Base-by-base conservation (phyloP, 441 rosid species). In the Populus hybrid region DNA sequence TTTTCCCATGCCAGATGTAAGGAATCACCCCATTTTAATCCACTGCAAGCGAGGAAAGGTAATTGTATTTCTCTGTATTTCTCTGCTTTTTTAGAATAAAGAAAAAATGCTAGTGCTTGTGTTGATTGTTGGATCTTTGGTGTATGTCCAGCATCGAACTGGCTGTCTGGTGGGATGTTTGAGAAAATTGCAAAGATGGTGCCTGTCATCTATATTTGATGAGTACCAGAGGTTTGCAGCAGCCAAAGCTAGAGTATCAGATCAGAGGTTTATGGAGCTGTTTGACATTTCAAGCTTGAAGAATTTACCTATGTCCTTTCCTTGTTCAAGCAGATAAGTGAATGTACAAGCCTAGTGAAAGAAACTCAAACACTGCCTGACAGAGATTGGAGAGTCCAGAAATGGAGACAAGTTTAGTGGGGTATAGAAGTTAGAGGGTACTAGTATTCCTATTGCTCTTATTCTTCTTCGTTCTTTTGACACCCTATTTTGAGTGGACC, bases 11-110 rank as follows among this genome's bases (percentile, higher is more conserved):
- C 21, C 86, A 94, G 98, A 94, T 88, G 97, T 88, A 75, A 90
- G 92, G 80, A 93, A 94, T 69, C 97, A 90, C 82, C 98, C 97
- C 11, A 75, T 94, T 81, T 83, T 94, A 78, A 93, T 94, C 79
- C 98, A 94, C 71, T 94, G 97, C 89, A 91, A 93, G 72, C 89
- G 90, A 0, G 98, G 98, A 61, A 94, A 94, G 97, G 98, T 93
- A 88, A 23, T 69, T 30, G 32, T 30, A 30, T 30, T 30, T 67
- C 24, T 35, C 61, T 9, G 11, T 30, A 30, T 30, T 30, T 67
- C 24, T 35, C 61, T 9, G 11, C 53, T 38, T 4, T 20, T 36
- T 14, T 16, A 16, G 57, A 8, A 67, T 3, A 21, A 23, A 67
- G 70, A 30, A 30, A 30, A 30, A 30, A 30, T 30, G 32, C n/a